Evolutionary conservation across 2,329 filamentous ascomycete species (phyloP).

Genomic region (Metarhizium album): DNA sequence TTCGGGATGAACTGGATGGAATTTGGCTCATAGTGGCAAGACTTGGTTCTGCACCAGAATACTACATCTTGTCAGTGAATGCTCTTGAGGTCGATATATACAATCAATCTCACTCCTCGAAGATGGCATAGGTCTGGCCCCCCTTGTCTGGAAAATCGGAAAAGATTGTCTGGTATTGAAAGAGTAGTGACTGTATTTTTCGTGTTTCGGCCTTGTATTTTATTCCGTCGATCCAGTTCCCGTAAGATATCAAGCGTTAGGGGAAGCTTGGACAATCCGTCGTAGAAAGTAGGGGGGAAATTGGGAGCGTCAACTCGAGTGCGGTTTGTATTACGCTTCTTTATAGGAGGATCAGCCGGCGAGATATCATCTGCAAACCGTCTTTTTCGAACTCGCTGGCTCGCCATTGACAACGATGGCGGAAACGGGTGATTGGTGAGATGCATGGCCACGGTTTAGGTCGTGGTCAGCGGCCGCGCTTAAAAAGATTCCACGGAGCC

Average conservation of each 20-base stretch:
- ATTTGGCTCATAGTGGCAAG: background rate
- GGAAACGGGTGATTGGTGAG: background rate
- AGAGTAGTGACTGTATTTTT: too few relatives aligned
- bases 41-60: background rate
- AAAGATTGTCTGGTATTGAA: too few relatives aligned
- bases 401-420: background rate
- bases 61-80: too few relatives aligned
- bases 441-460: background rate
- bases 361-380: background rate
- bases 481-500: background rate
- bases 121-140: too few relatives aligned
- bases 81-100: too few relatives aligned
- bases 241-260: slow-evolving; percentile 16
- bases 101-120: too few relatives aligned
- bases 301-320: slow-evolving; percentile 1
- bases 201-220: too few relatives aligned
- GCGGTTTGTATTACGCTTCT: background rate
- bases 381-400: slow-evolving; percentile 1
- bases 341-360: background rate
- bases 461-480: background rate
- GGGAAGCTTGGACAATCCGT: slow-evolving; percentile 16
- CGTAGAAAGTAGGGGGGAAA: slow-evolving; percentile 17
- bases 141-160: too few relatives aligned
- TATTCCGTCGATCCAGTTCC: slow-evolving; percentile 7
- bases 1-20: background rate